Evolutionary conservation across 1,139 yeast genomes (phyloP), one percentile per base, ranked within the genome.

Genomic region (Kurtzmaniella quercitrusa): DNA sequence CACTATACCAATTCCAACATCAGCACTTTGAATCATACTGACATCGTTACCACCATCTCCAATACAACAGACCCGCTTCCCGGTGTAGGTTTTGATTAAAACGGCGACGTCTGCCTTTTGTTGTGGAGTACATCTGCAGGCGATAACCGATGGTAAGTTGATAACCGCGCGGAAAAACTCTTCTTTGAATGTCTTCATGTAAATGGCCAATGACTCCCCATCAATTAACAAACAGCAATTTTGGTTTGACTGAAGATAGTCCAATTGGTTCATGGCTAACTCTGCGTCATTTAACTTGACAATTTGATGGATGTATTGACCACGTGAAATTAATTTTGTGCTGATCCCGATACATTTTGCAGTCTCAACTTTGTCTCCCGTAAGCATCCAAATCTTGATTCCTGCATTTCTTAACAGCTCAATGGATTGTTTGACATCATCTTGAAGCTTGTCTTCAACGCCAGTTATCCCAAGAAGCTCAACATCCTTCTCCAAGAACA

Each of bases 11-110:
- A 94, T 96, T 45, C 99, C 99, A 9, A 94, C 96, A 66, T 94
- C 96, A 0, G 99, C 98, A 53, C 95, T 87, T 65, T 93, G 98
- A 53, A 94, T 94, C 99, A 94, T 94, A 55, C 95, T 87, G 33
- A 94, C 99, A 63, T 94, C 99, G 57, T 94, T 94, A 53, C 99
- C 99, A 51, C 99, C 99, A 63, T 94, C 99, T 41, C 99, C 99
- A 54, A 94, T 94, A 60, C 98, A 93, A 53, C 98, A 91, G 2
- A 91, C 97, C 42, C 98, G 71, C 57, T 88, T 88, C 5, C 88
- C 87, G 0, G 98, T 93, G 30, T 78, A 66, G 46, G 78, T 78
- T 51, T 91, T 78, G 50, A 94, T 94, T 50, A 84, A 68, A 18
- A 78, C 57, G 0, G 98, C 97, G 42, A 94, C 88, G 59, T 94